Evolutionary conservation across 73 alveolate species (phyloP).

Genomic region (Symbiodinium natans): DNA sequence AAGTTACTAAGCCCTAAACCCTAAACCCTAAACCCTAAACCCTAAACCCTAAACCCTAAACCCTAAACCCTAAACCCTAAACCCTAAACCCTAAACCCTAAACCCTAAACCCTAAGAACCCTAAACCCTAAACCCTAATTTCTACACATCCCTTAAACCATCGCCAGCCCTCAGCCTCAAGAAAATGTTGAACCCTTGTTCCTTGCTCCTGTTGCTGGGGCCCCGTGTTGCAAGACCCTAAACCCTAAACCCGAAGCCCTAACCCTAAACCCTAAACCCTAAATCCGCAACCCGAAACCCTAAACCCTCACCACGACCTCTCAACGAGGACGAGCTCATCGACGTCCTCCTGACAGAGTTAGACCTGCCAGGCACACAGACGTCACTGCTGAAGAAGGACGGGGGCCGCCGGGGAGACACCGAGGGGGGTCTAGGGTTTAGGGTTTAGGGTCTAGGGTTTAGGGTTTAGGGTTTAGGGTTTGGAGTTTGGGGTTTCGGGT

Average conservation of each 20-base stretch:
- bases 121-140: too few relatives aligned
- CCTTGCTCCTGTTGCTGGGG: too few relatives aligned
- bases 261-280: too few relatives aligned
- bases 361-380: constrained; percentile 55
- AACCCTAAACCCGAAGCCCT: too few relatives aligned
- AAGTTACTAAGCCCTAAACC: too few relatives aligned
- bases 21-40: too few relatives aligned
- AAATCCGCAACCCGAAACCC: not conserved
- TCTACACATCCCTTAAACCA: too few relatives aligned
- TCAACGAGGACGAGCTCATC: constrained; percentile 41
- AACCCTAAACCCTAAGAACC: too few relatives aligned
- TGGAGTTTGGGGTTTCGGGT: not conserved
- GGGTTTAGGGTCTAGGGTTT: not conserved
- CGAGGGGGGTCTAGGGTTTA: not conserved
- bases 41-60: not conserved
- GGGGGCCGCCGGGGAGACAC: not conserved
- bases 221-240: too few relatives aligned
- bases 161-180: too few relatives aligned
- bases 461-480: not conserved
- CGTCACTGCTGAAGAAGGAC: constrained; percentile 50
- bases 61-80: not conserved
- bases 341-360: constrained; percentile 54
- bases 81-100: too few relatives aligned
- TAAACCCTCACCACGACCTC: not conserved
- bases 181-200: too few relatives aligned